phyloP scores from a whole-genome alignment of 1,139 yeast species.

The Suzukiozyma palmioleophila region DNA sequence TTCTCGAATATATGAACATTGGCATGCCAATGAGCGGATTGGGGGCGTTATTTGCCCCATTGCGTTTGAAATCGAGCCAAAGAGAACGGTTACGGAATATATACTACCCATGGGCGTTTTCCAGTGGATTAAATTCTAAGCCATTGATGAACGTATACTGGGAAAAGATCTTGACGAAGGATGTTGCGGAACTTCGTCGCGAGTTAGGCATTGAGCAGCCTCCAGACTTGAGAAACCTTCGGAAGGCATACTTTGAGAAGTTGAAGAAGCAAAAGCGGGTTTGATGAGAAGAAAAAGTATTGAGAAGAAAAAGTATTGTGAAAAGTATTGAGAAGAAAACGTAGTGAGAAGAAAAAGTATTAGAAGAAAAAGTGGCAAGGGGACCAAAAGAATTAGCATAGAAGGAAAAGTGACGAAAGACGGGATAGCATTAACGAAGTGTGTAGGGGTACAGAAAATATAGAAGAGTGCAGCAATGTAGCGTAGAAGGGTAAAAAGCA shows the following conservation, averaged over 20 bases:
- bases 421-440: too few relatives aligned
- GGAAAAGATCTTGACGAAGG: slow-evolving; percentile 78
- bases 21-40: slow-evolving; percentile 96
- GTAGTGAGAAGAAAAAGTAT: too few relatives aligned
- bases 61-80: slow-evolving; percentile 54
- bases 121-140: slow-evolving; percentile 67
- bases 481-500: too few relatives aligned
- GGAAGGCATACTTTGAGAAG: slow-evolving; percentile 39
- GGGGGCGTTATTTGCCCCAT: slow-evolving; percentile 85
- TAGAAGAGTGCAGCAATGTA: too few relatives aligned
- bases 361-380: too few relatives aligned
- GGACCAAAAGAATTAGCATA: too few relatives aligned
- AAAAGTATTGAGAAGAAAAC: too few relatives aligned
- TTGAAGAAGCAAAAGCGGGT: slow-evolving; percentile 19
- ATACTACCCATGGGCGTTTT: slow-evolving; percentile 87
- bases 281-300: background rate
- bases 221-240: slow-evolving; percentile 71
- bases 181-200: slow-evolving; percentile 66
- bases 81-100: slow-evolving; percentile 51
- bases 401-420: too few relatives aligned
- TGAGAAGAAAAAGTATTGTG: too few relatives aligned
- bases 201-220: slow-evolving; percentile 68
- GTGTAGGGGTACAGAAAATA: too few relatives aligned
- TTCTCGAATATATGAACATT: slow-evolving; percentile 86
- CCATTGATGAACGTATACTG: slow-evolving; percentile 87